phyloP scores from a whole-genome alignment of 192 early-diverging fungal species.

The Rhizoclosmatium globosum region DNA sequence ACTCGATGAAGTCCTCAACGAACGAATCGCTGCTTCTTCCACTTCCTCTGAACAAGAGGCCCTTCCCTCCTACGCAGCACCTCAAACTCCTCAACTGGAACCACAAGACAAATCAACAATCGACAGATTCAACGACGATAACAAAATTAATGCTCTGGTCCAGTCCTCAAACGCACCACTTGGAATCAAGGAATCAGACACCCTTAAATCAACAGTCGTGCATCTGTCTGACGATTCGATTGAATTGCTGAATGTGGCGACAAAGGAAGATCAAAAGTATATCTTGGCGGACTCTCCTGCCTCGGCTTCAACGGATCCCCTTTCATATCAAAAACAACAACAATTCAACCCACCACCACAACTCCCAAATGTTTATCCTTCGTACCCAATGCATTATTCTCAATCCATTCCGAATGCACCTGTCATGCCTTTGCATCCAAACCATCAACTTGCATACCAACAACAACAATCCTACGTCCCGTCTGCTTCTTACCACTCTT shows the following conservation, averaged over 20 bases:
- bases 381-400: no score
- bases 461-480: constrained; percentile 4
- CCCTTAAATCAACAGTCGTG: not conserved
- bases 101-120: not conserved
- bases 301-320: not conserved
- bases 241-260: no score
- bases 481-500: not conserved
- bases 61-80: not conserved
- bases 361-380: not conserved
- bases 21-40: not conserved
- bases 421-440: not conserved
- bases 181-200: not conserved
- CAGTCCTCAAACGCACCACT: not conserved
- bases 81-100: not conserved
- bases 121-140: no score
- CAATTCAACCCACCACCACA: not conserved
- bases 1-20: not conserved
- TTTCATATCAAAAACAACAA: not conserved
- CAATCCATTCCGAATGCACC: not conserved
- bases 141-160: not conserved
- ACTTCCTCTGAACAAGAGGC: not conserved
- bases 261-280: no score
- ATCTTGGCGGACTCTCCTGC: not conserved
- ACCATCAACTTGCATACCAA: not conserved
- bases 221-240: not conserved